A percentile compares a stretch with the other conserved stretches of the same genome.
phyloP scores from a whole-genome alignment of 169 alveolate genomes.

The Eimeria tenella region DNA sequence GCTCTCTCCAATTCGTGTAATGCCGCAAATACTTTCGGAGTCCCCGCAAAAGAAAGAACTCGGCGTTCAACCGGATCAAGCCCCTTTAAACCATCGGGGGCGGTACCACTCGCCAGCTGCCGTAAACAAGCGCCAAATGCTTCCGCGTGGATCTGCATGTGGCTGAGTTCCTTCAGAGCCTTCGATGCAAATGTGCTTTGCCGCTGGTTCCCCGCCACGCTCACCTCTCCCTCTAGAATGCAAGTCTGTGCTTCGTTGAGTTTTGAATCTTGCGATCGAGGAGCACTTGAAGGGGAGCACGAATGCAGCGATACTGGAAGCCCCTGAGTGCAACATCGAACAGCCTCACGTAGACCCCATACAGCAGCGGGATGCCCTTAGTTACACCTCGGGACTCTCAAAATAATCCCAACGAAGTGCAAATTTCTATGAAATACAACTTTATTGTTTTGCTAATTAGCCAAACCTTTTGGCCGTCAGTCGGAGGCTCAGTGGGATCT shows the following conservation, averaged over 20 bases:
- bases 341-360: not conserved
- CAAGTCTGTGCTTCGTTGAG: not conserved
- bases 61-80: constrained; percentile 69
- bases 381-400: no score
- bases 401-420: no score
- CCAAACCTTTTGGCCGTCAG: constrained; percentile 29
- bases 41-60: constrained; percentile 76
- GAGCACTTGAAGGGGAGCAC: not conserved
- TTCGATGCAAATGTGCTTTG: constrained; percentile 33
- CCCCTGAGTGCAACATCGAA: constrained; percentile 29
- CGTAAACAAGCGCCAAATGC: constrained; percentile 66
- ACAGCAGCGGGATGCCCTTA: not conserved
- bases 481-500: constrained; percentile 38
- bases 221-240: not conserved
- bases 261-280: not conserved
- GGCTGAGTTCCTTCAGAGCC: constrained; percentile 51
- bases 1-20: constrained; percentile 73
- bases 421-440: no score
- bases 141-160: constrained; percentile 55
- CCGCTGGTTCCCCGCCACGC: not conserved
- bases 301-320: constrained; percentile 59
- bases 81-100: constrained; percentile 77
- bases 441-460: not conserved
- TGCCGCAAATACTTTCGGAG: constrained; percentile 70
- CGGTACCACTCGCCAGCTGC: constrained; percentile 75